phyloP scores from a whole-genome alignment of 78 protist genomes.

The Ministeria vibrans region DNA sequence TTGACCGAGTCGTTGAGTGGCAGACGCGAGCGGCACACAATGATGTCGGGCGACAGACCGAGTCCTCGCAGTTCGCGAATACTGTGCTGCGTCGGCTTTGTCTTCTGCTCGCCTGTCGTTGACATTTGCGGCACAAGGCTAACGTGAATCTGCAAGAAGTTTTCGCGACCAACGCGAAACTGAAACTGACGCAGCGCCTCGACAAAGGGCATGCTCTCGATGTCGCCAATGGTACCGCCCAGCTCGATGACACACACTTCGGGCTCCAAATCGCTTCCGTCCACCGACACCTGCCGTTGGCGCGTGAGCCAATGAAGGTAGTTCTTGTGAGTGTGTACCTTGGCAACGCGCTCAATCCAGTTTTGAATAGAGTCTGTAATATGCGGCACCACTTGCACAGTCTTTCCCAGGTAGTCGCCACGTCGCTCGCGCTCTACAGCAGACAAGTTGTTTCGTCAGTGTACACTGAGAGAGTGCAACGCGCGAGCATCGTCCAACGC shows the following conservation, averaged over 20 bases:
- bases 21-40: slow-evolving; percentile 72
- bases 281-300: slow-evolving; percentile 67
- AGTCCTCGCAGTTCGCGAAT: slow-evolving; percentile 76
- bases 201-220: slow-evolving; percentile 93
- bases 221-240: slow-evolving; percentile 90
- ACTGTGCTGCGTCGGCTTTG: slow-evolving; percentile 95
- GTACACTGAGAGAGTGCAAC: no score
- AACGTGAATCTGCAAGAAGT: slow-evolving; percentile 58
- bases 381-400: slow-evolving; percentile 98
- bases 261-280: slow-evolving; percentile 60
- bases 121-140: slow-evolving; percentile 62
- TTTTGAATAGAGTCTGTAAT: slow-evolving; percentile 76
- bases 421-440: slow-evolving; percentile 70
- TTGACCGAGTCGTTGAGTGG: slow-evolving; percentile 44
- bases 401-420: slow-evolving; percentile 96
- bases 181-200: slow-evolving; percentile 95
- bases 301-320: no score
- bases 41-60: slow-evolving; percentile 88
- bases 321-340: no score
- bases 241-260: slow-evolving; percentile 89
- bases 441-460: no score
- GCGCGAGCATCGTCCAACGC: no score
- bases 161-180: slow-evolving; percentile 69
- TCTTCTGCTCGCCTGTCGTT: slow-evolving; percentile 88
- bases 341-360: slow-evolving; percentile 91